Evolutionary conservation across 2,329 filamentous ascomycete species (phyloP), one percentile per base, ranked within the genome.

Genomic region (Fusarium bactridioides): DNA sequence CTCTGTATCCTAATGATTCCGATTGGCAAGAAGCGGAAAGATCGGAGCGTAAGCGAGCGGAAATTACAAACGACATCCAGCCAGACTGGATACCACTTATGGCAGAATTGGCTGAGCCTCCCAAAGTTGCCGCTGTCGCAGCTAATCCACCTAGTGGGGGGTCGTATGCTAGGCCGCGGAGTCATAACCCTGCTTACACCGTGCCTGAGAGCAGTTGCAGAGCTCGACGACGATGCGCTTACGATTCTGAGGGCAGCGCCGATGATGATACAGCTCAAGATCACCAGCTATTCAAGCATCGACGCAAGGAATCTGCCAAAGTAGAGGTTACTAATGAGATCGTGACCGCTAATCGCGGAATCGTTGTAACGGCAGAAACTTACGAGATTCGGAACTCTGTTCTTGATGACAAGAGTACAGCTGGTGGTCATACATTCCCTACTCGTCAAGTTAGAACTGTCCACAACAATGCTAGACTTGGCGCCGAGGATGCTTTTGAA

Each of bases 1-100:
- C 13, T 21, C 19, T 16, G 2, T n/a, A 11, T 47, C 25, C 25
- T 3, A 15, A 5, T 8, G 27, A 31, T 5, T n/a, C 45, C 11
- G 4, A 15, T 29, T 21, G 9, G 7, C 5, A 1, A 10, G 25
- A 21, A 10, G 5, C 4, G 15, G 1, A 15, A 15, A 13, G 0
- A 3, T 15, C 3, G 7, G 25, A 10, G 5, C 25, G 11, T 7
- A 21, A 8, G 18, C 23, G 18, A 16, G 44, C 9, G 25, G 12
- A 21, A 1, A 21, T 12, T 8, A 6, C 13, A 29, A 4, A 47
- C 7, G 2, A n/a, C 8, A 19, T 3, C 6, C 16, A 12, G 23
- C 16, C 5, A 0, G 5, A 19, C 11, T 15, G 1, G 1, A 0
- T 8, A 3, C 3, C 23, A 21, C 10, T 8, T 27, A 11, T 6